Percentiles rank a stretch among this genome's conserved stretches.
These are phyloP conservation scores for Sapria himalayana DNA, from an alignment of 345 rosid genomes.

Conservation along the genomic window DNA sequence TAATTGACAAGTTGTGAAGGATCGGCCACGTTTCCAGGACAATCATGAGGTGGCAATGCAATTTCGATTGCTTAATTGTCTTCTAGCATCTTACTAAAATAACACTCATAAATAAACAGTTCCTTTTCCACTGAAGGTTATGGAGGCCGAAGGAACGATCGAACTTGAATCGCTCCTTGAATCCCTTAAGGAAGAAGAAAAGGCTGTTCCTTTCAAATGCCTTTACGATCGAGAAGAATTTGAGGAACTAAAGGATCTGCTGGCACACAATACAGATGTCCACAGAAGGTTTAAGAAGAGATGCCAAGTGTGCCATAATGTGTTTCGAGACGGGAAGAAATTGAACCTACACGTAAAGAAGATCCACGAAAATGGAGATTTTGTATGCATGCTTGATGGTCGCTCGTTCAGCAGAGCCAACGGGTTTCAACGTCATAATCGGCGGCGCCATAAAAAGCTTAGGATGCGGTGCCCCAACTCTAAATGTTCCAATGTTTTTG, in stretches of 20 bases:
- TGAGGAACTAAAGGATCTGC: neutral
- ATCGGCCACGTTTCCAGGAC: too few species aligned
- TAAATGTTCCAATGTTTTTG: slow-evolving; percentile 3
- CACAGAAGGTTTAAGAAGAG: slow-evolving; percentile 4
- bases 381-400: slow-evolving; percentile 2
- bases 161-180: too few species aligned
- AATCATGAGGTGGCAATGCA: too few species aligned
- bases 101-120: too few species aligned
- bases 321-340: slow-evolving; percentile 1
- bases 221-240: slow-evolving; percentile 4
- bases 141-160: too few species aligned
- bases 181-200: too few species aligned
- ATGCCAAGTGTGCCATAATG: slow-evolving; percentile 4
- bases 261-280: neutral
- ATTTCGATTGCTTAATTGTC: too few species aligned
- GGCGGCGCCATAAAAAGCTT: slow-evolving; percentile 4
- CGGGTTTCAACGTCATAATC: slow-evolving; percentile 3
- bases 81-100: too few species aligned
- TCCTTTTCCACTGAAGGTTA: too few species aligned
- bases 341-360: slow-evolving; percentile 1
- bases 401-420: neutral
- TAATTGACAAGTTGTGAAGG: too few species aligned
- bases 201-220: slow-evolving; percentile 1
- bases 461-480: neutral
- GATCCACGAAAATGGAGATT: neutral